Conservation (phyloP, 768 basidiomycete genomes). For the Pholiota microspora region DNA sequence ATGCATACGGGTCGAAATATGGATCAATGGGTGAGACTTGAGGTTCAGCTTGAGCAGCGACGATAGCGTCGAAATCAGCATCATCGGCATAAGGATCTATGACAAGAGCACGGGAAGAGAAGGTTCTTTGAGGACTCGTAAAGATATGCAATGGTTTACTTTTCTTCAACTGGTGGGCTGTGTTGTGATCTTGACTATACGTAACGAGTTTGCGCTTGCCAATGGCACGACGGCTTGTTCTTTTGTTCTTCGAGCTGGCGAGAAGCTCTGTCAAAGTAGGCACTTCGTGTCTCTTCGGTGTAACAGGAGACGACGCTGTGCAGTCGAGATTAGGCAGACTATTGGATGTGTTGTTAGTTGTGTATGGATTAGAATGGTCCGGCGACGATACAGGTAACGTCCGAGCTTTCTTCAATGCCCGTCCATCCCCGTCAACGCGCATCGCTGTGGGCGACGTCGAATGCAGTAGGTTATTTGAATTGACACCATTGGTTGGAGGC, state of each 20-base stretch:
- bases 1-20: slow-evolving; percentile 14
- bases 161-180: too few species aligned
- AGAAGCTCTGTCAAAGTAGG: slow-evolving; percentile 44
- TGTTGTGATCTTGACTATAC: neutral
- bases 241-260: slow-evolving; percentile 35
- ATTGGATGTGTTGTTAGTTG: too few species aligned
- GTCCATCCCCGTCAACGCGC: slow-evolving; percentile 3
- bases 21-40: neutral
- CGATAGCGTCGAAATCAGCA: slow-evolving; percentile 15
- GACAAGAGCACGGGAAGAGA: neutral
- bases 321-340: too few species aligned
- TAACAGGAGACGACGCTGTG: neutral
- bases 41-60: slow-evolving; percentile 6
- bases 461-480: slow-evolving; percentile 13
- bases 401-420: slow-evolving; percentile 17
- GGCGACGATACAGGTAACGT: slow-evolving; percentile 1
- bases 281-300: slow-evolving; percentile 22
- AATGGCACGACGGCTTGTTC: neutral
- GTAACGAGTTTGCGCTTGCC: neutral
- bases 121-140: too few species aligned
- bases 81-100: slow-evolving; percentile 3
- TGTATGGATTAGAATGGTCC: slow-evolving; percentile 1
- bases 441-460: slow-evolving; percentile 2
- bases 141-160: neutral
- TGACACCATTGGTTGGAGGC: neutral